Conservation (phyloP, 1,284 basidiomycete genomes). For the Phlebopus sp. region DNA sequence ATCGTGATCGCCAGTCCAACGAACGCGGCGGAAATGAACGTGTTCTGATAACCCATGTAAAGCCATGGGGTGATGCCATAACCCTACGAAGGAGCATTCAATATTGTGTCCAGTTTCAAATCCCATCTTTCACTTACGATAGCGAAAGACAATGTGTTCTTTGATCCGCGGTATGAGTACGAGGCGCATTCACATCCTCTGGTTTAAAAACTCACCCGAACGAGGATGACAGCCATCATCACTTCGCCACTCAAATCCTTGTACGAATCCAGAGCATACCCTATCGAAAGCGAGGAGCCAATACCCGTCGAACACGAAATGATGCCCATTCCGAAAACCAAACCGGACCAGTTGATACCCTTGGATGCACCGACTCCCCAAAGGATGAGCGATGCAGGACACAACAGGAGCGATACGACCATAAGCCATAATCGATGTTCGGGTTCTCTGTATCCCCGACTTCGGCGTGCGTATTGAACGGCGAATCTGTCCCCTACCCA, state of each 20-base stretch:
- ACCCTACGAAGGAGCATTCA: slow-evolving; percentile 2
- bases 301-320: slow-evolving; percentile 19
- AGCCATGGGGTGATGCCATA: slow-evolving; percentile 20
- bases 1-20: slow-evolving; percentile 17
- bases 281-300: slow-evolving; percentile 15
- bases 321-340: slow-evolving; percentile 18
- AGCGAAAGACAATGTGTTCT: slow-evolving; percentile 18
- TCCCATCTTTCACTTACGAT: slow-evolving; percentile 5
- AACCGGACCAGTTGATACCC: slow-evolving; percentile 11
- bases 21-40: slow-evolving; percentile 16
- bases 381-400: slow-evolving; percentile 15
- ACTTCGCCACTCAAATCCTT: slow-evolving; percentile 17
- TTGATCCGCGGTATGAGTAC: neutral
- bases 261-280: slow-evolving; percentile 16
- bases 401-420: slow-evolving; percentile 14
- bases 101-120: neutral
- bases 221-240: slow-evolving; percentile 18
- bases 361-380: slow-evolving; percentile 18
- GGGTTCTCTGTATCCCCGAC: slow-evolving; percentile 12
- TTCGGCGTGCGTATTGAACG: slow-evolving; percentile 13
- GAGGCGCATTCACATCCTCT: neutral
- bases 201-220: slow-evolving; percentile 11
- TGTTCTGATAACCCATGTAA: slow-evolving; percentile 18
- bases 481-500: slow-evolving; percentile 16
- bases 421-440: slow-evolving; percentile 19